These are phyloP conservation scores for Ophiocytium majus DNA, from an alignment of 352 stramenopile genomes.

Conservation along the genomic window DNA sequence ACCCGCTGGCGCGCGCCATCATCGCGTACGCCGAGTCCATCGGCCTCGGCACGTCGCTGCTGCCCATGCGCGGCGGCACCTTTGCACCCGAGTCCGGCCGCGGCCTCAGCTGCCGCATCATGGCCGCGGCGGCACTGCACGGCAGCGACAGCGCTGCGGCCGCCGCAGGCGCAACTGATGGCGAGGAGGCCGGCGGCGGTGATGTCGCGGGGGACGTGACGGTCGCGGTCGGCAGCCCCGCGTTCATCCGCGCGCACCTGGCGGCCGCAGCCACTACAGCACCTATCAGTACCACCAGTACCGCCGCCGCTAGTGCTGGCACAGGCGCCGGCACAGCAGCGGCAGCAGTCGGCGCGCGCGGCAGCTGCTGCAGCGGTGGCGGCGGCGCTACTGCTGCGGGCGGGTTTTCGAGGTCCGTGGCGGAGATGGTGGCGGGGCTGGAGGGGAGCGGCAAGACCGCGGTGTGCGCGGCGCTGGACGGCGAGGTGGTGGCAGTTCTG, in stretches of 20 bases:
- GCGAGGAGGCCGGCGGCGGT: neutral
- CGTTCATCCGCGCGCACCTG: constrained; percentile 18
- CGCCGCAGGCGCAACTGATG: neutral
- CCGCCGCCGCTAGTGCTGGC: no score
- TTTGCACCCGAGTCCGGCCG: constrained; percentile 33
- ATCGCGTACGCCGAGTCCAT: constrained; percentile 18
- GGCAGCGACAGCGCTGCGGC: neutral
- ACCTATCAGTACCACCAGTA: no score
- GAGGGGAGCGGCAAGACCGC: constrained; percentile 35
- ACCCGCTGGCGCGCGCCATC: constrained; percentile 73
- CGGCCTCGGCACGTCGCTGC: neutral
- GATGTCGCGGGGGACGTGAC: neutral
- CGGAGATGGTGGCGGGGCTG: neutral
- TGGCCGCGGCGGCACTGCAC: neutral
- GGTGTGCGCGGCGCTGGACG: constrained; percentile 33
- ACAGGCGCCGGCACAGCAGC: no score
- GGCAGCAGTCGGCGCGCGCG: no score
- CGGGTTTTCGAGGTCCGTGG: neutral
- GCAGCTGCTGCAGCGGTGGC: no score
- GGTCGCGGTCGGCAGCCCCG: constrained; percentile 33
- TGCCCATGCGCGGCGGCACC: constrained; percentile 18
- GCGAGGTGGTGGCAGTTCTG: constrained; percentile 25
- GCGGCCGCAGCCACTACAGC: no score
- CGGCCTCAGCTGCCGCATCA: constrained; percentile 25
- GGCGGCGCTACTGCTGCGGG: neutral